Evolutionary conservation across 495 filamentous ascomycete genomes (phyloP).

Genomic region (Penicillium odoratum): DNA sequence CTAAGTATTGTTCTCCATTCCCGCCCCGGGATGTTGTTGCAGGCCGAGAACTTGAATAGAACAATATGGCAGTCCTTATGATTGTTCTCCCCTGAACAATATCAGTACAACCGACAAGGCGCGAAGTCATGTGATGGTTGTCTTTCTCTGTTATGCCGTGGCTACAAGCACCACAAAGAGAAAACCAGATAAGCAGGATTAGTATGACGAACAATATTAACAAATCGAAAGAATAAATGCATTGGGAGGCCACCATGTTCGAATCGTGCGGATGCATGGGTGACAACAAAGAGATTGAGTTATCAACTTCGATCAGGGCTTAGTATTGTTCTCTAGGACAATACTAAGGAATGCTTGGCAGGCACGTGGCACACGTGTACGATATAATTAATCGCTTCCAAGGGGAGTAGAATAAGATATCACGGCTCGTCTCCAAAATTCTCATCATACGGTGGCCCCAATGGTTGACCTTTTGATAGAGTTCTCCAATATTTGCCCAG

Average conservation of each 20-base stretch:
- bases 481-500: slow-evolving; percentile 4
- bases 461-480: slow-evolving; percentile 9
- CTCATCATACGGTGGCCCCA: too few relatives aligned
- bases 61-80: not conserved
- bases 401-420: too few relatives aligned
- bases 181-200: not conserved
- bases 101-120: not conserved
- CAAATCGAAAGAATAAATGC: not conserved
- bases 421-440: too few relatives aligned
- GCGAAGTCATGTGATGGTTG: not conserved
- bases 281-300: not conserved
- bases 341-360: not conserved
- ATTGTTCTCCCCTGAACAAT: not conserved
- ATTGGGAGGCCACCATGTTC: not conserved
- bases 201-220: not conserved
- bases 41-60: not conserved
- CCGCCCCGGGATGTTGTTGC: not conserved
- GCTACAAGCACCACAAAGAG: not conserved
- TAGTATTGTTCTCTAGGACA: slow-evolving; percentile 1
- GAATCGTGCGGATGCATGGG: not conserved
- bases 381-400: too few relatives aligned
- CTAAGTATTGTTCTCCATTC: not conserved
- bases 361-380: not conserved
- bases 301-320: not conserved
- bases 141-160: not conserved